Percentiles rank a stretch among this genome's conserved stretches.
phyloP scores from a whole-genome alignment of 345 rosid species.

The Eucalyptus tenuipes region DNA sequence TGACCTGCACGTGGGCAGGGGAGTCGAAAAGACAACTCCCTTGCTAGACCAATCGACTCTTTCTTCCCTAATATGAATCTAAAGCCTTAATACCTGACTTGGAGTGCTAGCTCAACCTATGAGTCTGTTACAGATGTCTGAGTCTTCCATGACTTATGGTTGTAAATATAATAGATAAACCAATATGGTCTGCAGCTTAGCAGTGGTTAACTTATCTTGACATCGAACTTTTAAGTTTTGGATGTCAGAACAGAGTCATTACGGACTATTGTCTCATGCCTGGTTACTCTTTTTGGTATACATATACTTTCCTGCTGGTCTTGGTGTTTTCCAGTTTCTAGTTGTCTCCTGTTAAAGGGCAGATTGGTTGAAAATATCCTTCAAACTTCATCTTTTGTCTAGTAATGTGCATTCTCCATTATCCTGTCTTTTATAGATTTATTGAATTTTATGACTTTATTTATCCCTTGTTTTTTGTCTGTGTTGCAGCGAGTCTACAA shows the following conservation, averaged over 20 bases:
- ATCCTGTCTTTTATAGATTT: not conserved
- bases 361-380: not conserved
- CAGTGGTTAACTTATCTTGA: not conserved
- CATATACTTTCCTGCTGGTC: not conserved
- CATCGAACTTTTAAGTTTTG: not conserved
- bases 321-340: not conserved
- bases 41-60: not conserved
- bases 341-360: not conserved
- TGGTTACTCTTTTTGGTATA: not conserved
- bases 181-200: not conserved
- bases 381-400: not conserved
- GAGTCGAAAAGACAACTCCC: not conserved
- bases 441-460: not conserved
- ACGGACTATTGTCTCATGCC: not conserved
- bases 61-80: not conserved
- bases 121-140: not conserved
- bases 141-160: not conserved
- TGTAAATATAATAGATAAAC: not conserved
- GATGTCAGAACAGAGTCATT: not conserved
- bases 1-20: not conserved
- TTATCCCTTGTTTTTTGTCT: not conserved
- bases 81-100: not conserved
- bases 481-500: conserved; percentile 4
- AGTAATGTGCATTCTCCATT: not conserved
- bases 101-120: not conserved